Evolutionary conservation across 106 monocot species (phyloP), one percentile per base, ranked within the genome.

Genomic region (Gastrodia elata): DNA sequence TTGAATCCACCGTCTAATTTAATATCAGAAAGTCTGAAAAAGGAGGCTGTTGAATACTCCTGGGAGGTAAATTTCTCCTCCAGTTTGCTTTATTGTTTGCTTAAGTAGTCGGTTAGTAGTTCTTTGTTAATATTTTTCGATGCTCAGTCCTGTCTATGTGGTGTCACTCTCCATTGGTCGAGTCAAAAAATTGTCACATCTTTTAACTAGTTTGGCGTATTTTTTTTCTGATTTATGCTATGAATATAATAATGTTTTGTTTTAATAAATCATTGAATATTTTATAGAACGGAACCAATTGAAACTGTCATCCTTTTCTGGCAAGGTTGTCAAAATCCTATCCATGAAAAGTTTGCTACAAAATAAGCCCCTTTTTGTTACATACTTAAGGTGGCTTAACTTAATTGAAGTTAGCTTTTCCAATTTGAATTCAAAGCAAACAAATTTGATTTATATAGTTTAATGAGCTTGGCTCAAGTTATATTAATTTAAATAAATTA

Each of bases 41-140:
- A 73, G 72, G 85, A 80, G 71, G 77, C 85, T 72, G 84, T 81
- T 37, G 77, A 83, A 30, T 82, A 90, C 16, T 58, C 61, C n/a
- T 97, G 96, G 96, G 96, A 97, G 92, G 94, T 95, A 84, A 32
- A 16, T 5, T 72, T 70, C 49, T 67, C 18, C 37, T 18, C 20
- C 61, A 38, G 67, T 6, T 20, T 20, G 4, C 5, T 3, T 67
- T 67, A 5, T 67, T 67, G 36, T 9, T 8, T 38, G 37, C 7
- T 67, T 38, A 67, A 38, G 16, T n/a, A n/a, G n/a, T n/a, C n/a
- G n/a, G n/a, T 35, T 67, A 0, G n/a, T 67, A 34, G 46, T 15
- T 18, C 18, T 5, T n/a, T 0, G 52, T 52, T 52, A 24, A 52
- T 67, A 57, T 36, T 5, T 67, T 0, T 67, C 20, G 16, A 18